phyloP scores from a whole-genome alignment of 2,329 filamentous ascomycete genomes.

The Drechslerella stenobrocha region DNA sequence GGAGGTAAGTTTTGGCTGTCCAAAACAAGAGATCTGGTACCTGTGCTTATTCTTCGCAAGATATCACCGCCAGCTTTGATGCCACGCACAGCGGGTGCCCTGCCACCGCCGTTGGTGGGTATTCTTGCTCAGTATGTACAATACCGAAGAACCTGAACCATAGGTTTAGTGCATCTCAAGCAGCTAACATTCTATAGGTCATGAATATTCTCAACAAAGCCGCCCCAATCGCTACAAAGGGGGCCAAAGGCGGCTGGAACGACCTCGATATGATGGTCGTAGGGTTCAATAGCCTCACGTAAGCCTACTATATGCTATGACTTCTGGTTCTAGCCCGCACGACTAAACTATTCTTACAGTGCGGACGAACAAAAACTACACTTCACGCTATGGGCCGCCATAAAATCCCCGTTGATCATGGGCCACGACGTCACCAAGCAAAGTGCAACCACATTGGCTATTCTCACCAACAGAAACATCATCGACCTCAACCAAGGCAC shows the following conservation, averaged over 20 bases:
- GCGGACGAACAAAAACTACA: slow-evolving; percentile 57
- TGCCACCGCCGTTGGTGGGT: slow-evolving; percentile 17
- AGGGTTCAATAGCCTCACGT: slow-evolving; percentile 54
- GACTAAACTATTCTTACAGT: slow-evolving; percentile 43
- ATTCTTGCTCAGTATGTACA: slow-evolving; percentile 17
- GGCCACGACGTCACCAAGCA: slow-evolving; percentile 56
- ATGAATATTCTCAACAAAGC: slow-evolving; percentile 51
- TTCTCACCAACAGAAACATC: slow-evolving; percentile 57
- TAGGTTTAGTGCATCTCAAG: neutral
- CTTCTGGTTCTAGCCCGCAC: neutral
- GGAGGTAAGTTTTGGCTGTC: slow-evolving; percentile 36
- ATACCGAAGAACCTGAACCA: neutral
- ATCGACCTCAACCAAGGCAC: slow-evolving; percentile 57
- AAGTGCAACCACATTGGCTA: slow-evolving; percentile 55
- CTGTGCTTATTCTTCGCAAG: slow-evolving; percentile 8
- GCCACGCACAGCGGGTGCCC: slow-evolving; percentile 14
- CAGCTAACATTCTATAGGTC: slow-evolving; percentile 1
- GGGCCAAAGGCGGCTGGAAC: slow-evolving; percentile 43
- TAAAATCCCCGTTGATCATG: slow-evolving; percentile 59
- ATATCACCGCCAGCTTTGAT: slow-evolving; percentile 25
- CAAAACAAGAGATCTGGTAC: neutral
- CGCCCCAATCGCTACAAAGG: slow-evolving; percentile 21
- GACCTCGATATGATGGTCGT: slow-evolving; percentile 57
- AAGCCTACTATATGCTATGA: slow-evolving; percentile 3
- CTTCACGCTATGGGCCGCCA: slow-evolving; percentile 59